A percentile compares a stretch with the other conserved stretches of the same genome.
Conservation (phyloP, 352 stramenopile genomes). For the Phytopythium delawarense region DNA sequence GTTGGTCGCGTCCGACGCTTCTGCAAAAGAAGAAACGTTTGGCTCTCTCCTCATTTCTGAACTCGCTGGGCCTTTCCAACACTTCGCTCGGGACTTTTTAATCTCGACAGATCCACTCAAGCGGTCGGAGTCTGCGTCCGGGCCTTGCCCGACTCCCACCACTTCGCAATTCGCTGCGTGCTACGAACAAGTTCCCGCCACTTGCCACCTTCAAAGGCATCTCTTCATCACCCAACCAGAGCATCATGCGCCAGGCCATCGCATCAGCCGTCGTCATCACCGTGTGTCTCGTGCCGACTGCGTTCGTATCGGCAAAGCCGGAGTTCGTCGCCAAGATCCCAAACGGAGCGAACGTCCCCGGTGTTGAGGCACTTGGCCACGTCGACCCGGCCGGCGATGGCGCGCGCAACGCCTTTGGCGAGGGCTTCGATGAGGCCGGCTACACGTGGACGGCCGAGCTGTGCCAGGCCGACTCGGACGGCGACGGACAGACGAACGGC, state of each 20-base stretch:
- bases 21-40: too few relatives aligned
- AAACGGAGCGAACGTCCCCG: constrained; percentile 25
- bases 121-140: too few relatives aligned
- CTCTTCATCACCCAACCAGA: neutral
- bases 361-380: constrained; percentile 23
- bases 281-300: neutral
- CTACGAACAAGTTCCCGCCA: neutral
- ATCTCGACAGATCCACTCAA: too few relatives aligned
- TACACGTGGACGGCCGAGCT: constrained; percentile 30
- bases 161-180: neutral
- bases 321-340: constrained; percentile 22
- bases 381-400: constrained; percentile 7
- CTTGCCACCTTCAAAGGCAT: neutral
- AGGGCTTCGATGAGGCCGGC: constrained; percentile 21
- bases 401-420: constrained; percentile 32
- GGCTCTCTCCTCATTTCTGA: too few relatives aligned
- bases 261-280: neutral
- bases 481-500: constrained; percentile 80
- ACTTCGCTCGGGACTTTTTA: too few relatives aligned
- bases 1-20: too few relatives aligned
- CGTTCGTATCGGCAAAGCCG: neutral
- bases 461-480: constrained; percentile 68
- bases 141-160: neutral
- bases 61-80: too few relatives aligned
- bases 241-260: neutral